Conservation (phyloP, 352 stramenopile species). For the Phytopythium aichiense region DNA sequence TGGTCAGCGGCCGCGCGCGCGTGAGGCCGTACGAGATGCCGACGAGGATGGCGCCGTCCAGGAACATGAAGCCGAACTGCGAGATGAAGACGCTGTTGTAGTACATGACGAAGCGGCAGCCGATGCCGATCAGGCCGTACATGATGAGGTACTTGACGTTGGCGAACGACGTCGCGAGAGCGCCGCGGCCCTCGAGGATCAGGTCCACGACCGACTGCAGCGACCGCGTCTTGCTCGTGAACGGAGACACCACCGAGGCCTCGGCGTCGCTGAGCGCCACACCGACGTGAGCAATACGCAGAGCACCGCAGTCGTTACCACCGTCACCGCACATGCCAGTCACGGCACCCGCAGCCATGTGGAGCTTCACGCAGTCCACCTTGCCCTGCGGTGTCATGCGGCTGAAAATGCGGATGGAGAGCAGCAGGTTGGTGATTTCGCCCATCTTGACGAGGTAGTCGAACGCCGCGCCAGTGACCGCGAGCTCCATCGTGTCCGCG, state of each 20-base stretch:
- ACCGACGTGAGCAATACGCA: constrained; percentile 89
- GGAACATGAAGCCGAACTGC: constrained; percentile 83
- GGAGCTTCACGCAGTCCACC: constrained; percentile 64
- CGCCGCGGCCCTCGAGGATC: constrained; percentile 73
- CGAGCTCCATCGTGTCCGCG: constrained; percentile 41
- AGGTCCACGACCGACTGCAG: constrained; percentile 78
- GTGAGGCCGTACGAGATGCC: constrained; percentile 79
- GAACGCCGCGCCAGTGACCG: constrained; percentile 71
- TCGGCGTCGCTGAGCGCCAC: constrained; percentile 89
- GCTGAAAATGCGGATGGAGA: constrained; percentile 76
- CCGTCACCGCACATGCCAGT: constrained; percentile 84
- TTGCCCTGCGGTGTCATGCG: constrained; percentile 76
- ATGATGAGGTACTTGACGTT: constrained; percentile 89
- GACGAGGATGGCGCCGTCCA: constrained; percentile 77
- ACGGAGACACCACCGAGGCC: constrained; percentile 83
- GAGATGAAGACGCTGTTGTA: constrained; percentile 86
- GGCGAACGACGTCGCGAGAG: constrained; percentile 76
- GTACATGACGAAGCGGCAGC: constrained; percentile 82
- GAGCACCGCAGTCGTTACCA: constrained; percentile 90
- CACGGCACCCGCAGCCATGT: constrained; percentile 59
- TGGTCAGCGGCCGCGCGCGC: constrained; percentile 50
- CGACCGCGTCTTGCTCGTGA: constrained; percentile 82
- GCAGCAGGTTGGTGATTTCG: constrained; percentile 53
- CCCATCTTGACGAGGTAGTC: constrained; percentile 59
- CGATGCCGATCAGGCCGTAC: constrained; percentile 83